Percentiles rank a stretch among this genome's conserved stretches.
phyloP scores from a whole-genome alignment of 2,329 filamentous ascomycete species.

The Fusarium pseudocircinatum region DNA sequence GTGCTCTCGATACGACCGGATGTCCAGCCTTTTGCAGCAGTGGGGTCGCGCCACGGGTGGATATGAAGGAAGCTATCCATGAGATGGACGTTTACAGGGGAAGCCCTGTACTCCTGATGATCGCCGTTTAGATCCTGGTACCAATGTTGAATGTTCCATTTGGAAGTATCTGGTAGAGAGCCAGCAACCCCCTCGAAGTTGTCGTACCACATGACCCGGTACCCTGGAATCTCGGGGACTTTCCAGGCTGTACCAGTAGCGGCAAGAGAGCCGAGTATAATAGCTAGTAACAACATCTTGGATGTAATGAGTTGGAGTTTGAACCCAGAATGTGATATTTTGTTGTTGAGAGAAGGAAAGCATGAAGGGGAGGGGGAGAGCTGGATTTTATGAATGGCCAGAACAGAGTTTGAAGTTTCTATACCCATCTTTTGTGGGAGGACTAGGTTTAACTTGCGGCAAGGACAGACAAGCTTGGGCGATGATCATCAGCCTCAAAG shows the following conservation, averaged over 20 bases:
- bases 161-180: constrained; percentile 47
- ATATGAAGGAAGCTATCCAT: constrained; percentile 60
- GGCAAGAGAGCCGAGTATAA: not conserved
- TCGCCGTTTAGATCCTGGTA: constrained; percentile 8
- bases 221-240: constrained; percentile 49
- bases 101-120: constrained; percentile 43
- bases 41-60: constrained; percentile 52
- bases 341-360: not conserved
- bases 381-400: not conserved
- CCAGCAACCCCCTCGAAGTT: constrained; percentile 54
- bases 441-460: not conserved
- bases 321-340: not conserved
- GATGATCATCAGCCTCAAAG: not conserved
- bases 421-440: not conserved
- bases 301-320: not conserved
- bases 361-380: not conserved
- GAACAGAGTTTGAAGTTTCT: not conserved
- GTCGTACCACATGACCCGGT: constrained; percentile 55
- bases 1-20: constrained; percentile 61
- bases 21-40: constrained; percentile 53
- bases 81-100: constrained; percentile 54
- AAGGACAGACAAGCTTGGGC: not conserved
- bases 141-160: constrained; percentile 52
- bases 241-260: not conserved
- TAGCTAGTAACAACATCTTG: not conserved